Evolutionary conservation across 2,329 filamentous ascomycete species (phyloP), one percentile per base, ranked within the genome.

Genomic region (Fragosphaeria purpurea): DNA sequence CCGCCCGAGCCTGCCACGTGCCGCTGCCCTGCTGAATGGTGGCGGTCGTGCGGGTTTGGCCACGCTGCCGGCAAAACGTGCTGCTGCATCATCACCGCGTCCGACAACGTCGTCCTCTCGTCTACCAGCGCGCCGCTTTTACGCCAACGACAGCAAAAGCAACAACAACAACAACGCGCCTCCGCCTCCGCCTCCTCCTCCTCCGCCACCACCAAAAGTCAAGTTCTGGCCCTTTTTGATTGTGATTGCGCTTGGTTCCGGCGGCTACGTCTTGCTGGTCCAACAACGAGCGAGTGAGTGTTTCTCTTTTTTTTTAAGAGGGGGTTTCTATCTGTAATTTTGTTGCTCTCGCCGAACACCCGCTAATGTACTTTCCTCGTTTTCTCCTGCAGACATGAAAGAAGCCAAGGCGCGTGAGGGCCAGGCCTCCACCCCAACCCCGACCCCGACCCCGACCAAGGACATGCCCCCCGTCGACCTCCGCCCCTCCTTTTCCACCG

Each of bases 401-500:
- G 22, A 22, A 22, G 22, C 22, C 22, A 22, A 22, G 3, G 22
- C 22, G 22, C 22, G 22, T 22, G 22, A 22, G 22, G 22, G 22
- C 22, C 22, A 22, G 22, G 22, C 22, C 22, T 22, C 22, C 22
- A 22, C 22, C 22, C 66, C 56, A 58, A 64, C 58, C 60, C 62
- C 53, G 57, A 64, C 58, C 60, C 67, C 59, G 62, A 64, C 55
- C 66, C 70, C 57, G 67, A 66, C 49, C 85, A 22, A 22, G 22
- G 22, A 22, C 22, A 22, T 22, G 22, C 22, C 22, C 22, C 22
- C 22, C 22, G 22, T 22, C 22, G 22, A 22, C 22, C 22, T 22
- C 22, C 22, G 22, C 3, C 22, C 90, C 5, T 80, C 81, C 62
- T 96, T 95, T 77, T 83, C 80, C 52, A 71, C 84, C 46, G 63